A percentile compares a stretch with the other conserved stretches of the same genome.
These are phyloP conservation scores for Hyaloperonospora arabidopsidis DNA, from an alignment of 352 stramenopile genomes.

Conservation along the genomic window DNA sequence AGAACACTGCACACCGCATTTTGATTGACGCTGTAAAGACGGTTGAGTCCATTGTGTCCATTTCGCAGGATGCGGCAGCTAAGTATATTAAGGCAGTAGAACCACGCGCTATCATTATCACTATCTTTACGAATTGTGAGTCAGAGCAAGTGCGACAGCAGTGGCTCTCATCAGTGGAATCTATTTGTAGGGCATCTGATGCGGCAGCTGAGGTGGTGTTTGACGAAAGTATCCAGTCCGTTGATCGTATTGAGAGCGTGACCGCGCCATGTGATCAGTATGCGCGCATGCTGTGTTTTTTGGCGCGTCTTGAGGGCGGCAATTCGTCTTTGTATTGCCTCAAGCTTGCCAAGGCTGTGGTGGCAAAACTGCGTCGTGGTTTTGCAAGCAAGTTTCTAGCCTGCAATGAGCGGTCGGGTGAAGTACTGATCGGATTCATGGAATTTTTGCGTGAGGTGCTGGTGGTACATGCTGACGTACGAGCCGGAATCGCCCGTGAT, in stretches of 20 bases:
- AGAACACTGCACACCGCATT: constrained; percentile 59
- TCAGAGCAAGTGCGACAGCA: constrained; percentile 79
- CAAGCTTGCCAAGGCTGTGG: constrained; percentile 40
- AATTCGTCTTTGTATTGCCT: constrained; percentile 40
- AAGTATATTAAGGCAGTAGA: constrained; percentile 53
- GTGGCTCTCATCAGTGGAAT: constrained; percentile 76
- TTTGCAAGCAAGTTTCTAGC: constrained; percentile 79
- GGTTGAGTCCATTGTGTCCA: constrained; percentile 68
- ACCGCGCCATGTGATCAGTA: constrained; percentile 63
- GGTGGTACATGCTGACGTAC: constrained; percentile 40
- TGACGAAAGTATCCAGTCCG: constrained; percentile 57
- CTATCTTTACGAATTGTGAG: constrained; percentile 53
- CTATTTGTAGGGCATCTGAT: constrained; percentile 48
- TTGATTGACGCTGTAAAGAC: constrained; percentile 81
- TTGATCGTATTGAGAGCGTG: constrained; percentile 58
- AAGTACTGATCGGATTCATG: constrained; percentile 68
- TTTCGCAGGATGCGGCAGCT: constrained; percentile 50
- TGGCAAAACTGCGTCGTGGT: constrained; percentile 52
- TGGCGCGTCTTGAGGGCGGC: constrained; percentile 51
- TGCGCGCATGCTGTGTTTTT: constrained; percentile 55
- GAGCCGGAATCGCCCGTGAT: constrained; percentile 44
- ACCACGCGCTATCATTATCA: constrained; percentile 38
- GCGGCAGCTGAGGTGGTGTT: constrained; percentile 44
- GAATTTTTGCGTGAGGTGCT: constrained; percentile 74
- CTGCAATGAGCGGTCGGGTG: constrained; percentile 55